These are phyloP conservation scores for Lachnellula hyalina DNA, from an alignment of 2,329 filamentous ascomycete genomes.

Conservation along the genomic window DNA sequence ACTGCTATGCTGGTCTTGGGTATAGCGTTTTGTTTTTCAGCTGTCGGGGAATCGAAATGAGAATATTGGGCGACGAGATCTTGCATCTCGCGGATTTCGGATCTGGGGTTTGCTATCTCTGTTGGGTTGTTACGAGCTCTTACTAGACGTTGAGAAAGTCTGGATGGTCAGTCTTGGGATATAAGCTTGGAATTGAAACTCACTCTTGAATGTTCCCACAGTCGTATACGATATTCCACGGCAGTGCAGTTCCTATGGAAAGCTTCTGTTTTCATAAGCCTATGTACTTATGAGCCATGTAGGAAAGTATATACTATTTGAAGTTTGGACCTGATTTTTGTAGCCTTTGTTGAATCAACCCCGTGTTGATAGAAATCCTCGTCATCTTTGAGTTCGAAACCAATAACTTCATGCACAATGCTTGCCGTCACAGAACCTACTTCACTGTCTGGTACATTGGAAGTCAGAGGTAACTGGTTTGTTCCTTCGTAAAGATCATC, in stretches of 20 bases:
- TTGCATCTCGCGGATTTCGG: conserved; percentile 35
- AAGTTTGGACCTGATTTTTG: conserved; percentile 16
- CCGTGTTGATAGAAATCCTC: conserved; percentile 52
- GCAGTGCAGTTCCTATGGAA: conserved; percentile 31
- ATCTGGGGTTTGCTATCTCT: conserved; percentile 32
- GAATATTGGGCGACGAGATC: conserved; percentile 33
- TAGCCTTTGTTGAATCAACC: conserved; percentile 45
- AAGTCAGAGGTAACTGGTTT: not conserved
- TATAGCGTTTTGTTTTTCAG: not conserved
- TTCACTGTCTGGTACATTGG: conserved; percentile 31
- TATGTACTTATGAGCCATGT: not conserved
- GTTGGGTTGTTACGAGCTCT: not conserved
- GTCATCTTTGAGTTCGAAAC: conserved; percentile 32
- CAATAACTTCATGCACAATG: conserved; percentile 32
- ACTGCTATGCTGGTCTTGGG: no score
- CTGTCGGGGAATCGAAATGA: not conserved
- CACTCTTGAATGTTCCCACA: conserved; percentile 44
- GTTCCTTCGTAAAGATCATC: conserved; percentile 38
- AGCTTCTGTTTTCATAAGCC: not conserved
- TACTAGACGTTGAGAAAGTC: conserved; percentile 6
- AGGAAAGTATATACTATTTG: conserved; percentile 9
- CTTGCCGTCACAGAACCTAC: conserved; percentile 31
- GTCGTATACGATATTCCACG: conserved; percentile 56
- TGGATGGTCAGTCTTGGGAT: not conserved
- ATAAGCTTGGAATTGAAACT: not conserved